Evolutionary conservation across 768 basidiomycete species (phyloP).

Genomic region (Tylopilus cervinicoccineus): DNA sequence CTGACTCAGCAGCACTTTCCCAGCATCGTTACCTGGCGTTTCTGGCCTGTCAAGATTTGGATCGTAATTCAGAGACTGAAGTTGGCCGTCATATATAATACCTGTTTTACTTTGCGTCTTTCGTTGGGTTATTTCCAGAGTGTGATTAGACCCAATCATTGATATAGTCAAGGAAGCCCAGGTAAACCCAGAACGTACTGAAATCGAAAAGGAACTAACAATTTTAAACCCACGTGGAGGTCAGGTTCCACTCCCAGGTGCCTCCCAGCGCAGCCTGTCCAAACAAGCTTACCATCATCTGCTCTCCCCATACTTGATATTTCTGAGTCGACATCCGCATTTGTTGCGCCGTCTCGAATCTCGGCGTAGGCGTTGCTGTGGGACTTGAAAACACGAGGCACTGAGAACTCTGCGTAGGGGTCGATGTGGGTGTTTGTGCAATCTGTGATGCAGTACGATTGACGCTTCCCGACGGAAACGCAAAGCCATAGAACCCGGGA

Average conservation of each 20-base stretch:
- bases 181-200: background rate
- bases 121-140: too few relatives aligned
- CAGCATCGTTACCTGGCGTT: too few relatives aligned
- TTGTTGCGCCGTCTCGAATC: conserved; percentile 11
- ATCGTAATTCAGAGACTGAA: too few relatives aligned
- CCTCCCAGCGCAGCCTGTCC: conserved; percentile 7
- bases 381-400: conserved; percentile 13
- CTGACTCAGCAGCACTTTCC: conserved; percentile 18
- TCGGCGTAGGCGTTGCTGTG: conserved; percentile 11
- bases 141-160: too few relatives aligned
- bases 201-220: background rate
- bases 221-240: conserved; percentile 1
- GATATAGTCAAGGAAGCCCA: too few relatives aligned
- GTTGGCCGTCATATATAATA: too few relatives aligned
- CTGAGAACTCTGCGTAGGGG: conserved; percentile 12
- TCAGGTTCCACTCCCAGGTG: conserved; percentile 10
- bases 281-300: conserved; percentile 6
- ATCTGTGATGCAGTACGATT: conserved; percentile 20
- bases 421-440: conserved; percentile 18
- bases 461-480: conserved; percentile 23
- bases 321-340: conserved; percentile 9
- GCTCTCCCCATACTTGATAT: conserved; percentile 16
- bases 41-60: too few relatives aligned
- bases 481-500: conserved; percentile 26
- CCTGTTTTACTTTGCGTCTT: too few relatives aligned